Conservation (phyloP, 495 filamentous ascomycete genomes). For the Chaetomium tenue region DNA sequence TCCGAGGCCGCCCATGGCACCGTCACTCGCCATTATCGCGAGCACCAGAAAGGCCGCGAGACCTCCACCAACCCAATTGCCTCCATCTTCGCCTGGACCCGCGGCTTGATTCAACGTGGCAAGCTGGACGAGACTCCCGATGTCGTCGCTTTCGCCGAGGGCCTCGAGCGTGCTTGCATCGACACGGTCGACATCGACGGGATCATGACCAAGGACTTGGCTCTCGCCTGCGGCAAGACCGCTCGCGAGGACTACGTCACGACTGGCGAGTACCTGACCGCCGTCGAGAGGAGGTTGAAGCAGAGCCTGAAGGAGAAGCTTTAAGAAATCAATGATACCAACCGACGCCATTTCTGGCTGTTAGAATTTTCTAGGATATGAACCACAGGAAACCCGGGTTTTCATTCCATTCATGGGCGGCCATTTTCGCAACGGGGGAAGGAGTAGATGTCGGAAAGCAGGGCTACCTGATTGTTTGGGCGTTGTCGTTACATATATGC, state of each 20-base stretch:
- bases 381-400: too few relatives aligned
- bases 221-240: conserved; percentile 83
- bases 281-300: conserved; percentile 85
- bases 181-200: conserved; percentile 90
- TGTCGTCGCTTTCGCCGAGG: conserved; percentile 82
- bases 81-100: conserved; percentile 98
- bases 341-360: neutral
- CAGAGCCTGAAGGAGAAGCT: conserved; percentile 53
- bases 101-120: conserved; percentile 88
- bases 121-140: conserved; percentile 87
- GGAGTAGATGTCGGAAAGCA: neutral
- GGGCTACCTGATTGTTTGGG: neutral
- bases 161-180: conserved; percentile 88
- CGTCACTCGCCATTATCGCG: conserved; percentile 96
- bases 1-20: conserved; percentile 98
- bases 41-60: conserved; percentile 94
- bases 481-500: neutral
- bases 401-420: too few relatives aligned
- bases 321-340: conserved; percentile 24
- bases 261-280: conserved; percentile 81
- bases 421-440: too few relatives aligned
- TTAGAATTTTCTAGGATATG: too few relatives aligned
- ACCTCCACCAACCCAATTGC: conserved; percentile 99
- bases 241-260: conserved; percentile 80
- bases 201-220: conserved; percentile 98